Base-by-base conservation (phyloP, 2,329 filamentous ascomycete species). In the Scorias spongiosa region DNA sequence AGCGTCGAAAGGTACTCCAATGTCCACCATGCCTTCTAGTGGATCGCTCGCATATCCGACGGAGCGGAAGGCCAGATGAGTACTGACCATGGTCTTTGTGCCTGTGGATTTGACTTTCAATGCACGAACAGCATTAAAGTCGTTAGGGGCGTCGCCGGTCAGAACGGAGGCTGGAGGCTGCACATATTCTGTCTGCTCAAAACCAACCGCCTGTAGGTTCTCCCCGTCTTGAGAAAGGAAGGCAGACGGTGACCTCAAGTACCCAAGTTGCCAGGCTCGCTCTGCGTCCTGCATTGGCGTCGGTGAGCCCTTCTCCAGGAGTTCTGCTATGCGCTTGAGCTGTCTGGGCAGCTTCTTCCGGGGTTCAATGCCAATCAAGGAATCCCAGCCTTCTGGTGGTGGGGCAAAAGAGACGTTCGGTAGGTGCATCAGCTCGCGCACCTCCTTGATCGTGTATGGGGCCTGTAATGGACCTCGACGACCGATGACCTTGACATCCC, bases 401-500 rank as follows among this genome's bases (percentile, higher is more conserved):
- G 81, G 75, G 44, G 80, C 72, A 55, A 94, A 93, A 11, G 71
- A 73, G 9, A 93, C 80, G 1, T 67, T 68, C 0, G 77, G 74
- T 2, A 96, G 71, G 41, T 83, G 81, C 65, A 94, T 79, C 3
- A 98, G 67, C 63, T 98, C 91, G 30, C 91, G 78, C 12, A 86
- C 67, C 66, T 98, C 91, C 63, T 95, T 96, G 60, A 94, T 93
- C 0, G 89, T 95, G 55, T 94, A 96, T 1, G 91, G 80, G 18
- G 86, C 89, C 80, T 89, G 55, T n/a, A 56, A 43, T 1, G 88
- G 87, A 0, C 91, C 91, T 57, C 91, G 75, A 53, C 91, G 75
- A 10, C 89, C 91, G 17, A 96, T 81, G n/a, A 98, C 74, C 47
- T 81, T 80, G 2, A 98, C 86, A 34, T 81, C 74, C 57, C 77